A percentile compares a stretch with the other conserved stretches of the same genome.
These are phyloP conservation scores for Sporothrix globosa DNA, from an alignment of 2,329 filamentous ascomycete species.

Conservation along the genomic window DNA sequence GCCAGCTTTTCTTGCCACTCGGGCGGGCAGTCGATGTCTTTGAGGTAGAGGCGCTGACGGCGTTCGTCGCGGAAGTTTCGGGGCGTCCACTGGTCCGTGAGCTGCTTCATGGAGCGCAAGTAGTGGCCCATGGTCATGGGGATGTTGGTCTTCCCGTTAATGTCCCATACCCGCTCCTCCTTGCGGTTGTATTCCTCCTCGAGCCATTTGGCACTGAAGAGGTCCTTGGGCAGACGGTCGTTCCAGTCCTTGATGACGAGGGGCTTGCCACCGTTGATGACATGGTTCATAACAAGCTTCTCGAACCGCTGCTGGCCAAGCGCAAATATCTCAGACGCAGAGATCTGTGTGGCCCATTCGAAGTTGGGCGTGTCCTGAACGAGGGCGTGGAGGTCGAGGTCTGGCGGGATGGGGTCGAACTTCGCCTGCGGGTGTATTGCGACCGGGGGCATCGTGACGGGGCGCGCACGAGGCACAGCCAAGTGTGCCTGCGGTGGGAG, in stretches of 20 bases:
- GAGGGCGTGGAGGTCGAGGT: constrained; percentile 74
- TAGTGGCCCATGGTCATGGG: constrained; percentile 90
- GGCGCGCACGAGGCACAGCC: neutral
- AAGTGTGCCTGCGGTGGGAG: neutral
- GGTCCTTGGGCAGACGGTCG: constrained; percentile 69
- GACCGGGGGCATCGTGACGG: constrained; percentile 64
- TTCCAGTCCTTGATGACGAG: constrained; percentile 91
- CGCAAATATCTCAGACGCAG: constrained; percentile 73
- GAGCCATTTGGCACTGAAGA: constrained; percentile 83
- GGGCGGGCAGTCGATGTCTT: constrained; percentile 92
- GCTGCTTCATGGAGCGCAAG: constrained; percentile 78
- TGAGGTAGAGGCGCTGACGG: constrained; percentile 87
- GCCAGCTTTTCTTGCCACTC: constrained; percentile 83
- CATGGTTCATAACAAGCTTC: constrained; percentile 79
- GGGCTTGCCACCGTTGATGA: constrained; percentile 82
- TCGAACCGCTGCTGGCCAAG: constrained; percentile 81
- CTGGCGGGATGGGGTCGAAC: constrained; percentile 87
- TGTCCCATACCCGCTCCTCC: constrained; percentile 81
- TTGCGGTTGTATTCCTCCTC: constrained; percentile 77
- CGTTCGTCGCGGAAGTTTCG: constrained; percentile 77
- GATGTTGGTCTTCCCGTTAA: constrained; percentile 71
- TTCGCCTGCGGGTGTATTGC: constrained; percentile 78
- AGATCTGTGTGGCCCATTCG: constrained; percentile 80
- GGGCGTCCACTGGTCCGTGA: constrained; percentile 79
- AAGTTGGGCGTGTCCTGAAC: constrained; percentile 83